A percentile compares a stretch with the other conserved stretches of the same genome.
These are phyloP conservation scores for Angomonas ambiguus DNA, from an alignment of 208 protist genomes.

Conservation along the genomic window DNA sequence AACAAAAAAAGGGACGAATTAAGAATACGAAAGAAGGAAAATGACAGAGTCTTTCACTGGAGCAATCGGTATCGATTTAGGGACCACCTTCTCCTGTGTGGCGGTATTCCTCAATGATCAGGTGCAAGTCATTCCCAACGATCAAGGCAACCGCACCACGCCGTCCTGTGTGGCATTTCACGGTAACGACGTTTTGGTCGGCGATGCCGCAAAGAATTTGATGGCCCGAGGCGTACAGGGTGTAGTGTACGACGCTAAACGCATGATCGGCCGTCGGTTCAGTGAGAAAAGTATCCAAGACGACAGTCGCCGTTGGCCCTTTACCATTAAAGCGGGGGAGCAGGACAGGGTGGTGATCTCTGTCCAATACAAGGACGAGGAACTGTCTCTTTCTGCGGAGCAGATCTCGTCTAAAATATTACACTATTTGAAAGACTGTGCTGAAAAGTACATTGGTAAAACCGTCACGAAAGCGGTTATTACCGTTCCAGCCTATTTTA, in stretches of 20 bases:
- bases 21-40: not conserved
- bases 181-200: slow-evolving; percentile 93
- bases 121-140: slow-evolving; percentile 98
- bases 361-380: slow-evolving; percentile 51
- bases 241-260: slow-evolving; percentile 96
- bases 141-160: slow-evolving; percentile 99
- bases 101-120: slow-evolving; percentile 80
- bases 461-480: slow-evolving; percentile 95
- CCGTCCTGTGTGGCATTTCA: slow-evolving; percentile 99
- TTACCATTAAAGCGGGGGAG: slow-evolving; percentile 77
- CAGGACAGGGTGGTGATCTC: slow-evolving; percentile 41
- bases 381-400: slow-evolving; percentile 89
- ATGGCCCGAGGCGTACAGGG: slow-evolving; percentile 81
- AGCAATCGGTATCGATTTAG: slow-evolving; percentile 92
- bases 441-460: slow-evolving; percentile 90
- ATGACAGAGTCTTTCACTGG: slow-evolving; percentile 43
- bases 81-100: slow-evolving; percentile 96
- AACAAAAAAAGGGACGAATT: not conserved
- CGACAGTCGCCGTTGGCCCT: slow-evolving; percentile 95
- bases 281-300: slow-evolving; percentile 83
- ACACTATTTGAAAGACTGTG: slow-evolving; percentile 96
- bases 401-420: slow-evolving; percentile 97
- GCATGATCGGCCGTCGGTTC: slow-evolving; percentile 92
- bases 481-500: slow-evolving; percentile 99
- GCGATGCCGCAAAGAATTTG: slow-evolving; percentile 95